Conservation (phyloP, 768 basidiomycete species). For the Holtermanniella nyarrowii region DNA sequence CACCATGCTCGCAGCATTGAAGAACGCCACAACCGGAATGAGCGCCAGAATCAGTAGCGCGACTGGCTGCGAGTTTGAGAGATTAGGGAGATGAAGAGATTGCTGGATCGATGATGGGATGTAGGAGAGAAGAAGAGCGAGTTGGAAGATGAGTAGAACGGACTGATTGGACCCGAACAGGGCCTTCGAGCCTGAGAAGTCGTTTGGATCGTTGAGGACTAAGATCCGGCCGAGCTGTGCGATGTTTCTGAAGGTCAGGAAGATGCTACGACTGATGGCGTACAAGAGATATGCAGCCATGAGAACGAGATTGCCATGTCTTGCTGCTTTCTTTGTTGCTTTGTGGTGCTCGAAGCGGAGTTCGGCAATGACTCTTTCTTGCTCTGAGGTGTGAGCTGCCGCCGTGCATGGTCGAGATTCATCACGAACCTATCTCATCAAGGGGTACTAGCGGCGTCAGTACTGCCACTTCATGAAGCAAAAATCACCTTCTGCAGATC, state of each 20-base stretch:
- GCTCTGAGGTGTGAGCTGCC: background rate
- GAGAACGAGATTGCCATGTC: background rate
- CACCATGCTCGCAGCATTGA: background rate
- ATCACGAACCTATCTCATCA: background rate
- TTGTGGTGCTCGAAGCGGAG: background rate
- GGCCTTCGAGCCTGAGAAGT: background rate
- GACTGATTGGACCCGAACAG: background rate
- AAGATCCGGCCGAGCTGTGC: background rate
- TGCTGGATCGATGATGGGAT: background rate
- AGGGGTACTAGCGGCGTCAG: too few species aligned
- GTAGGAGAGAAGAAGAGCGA: background rate
- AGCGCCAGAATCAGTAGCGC: background rate
- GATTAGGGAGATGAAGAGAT: background rate
- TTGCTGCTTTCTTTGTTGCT: background rate
- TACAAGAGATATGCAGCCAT: background rate
- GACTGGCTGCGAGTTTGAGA: background rate
- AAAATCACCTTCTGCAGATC: too few species aligned
- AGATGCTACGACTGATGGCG: background rate
- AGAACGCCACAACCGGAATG: background rate
- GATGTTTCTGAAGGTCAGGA: background rate
- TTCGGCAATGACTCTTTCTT: background rate
- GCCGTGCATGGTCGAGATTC: background rate
- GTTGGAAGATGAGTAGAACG: background rate
- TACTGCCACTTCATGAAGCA: too few species aligned
- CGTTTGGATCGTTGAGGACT: background rate